phyloP scores from a whole-genome alignment of 495 filamentous ascomycete species.

The Achaetomiella virescens region DNA sequence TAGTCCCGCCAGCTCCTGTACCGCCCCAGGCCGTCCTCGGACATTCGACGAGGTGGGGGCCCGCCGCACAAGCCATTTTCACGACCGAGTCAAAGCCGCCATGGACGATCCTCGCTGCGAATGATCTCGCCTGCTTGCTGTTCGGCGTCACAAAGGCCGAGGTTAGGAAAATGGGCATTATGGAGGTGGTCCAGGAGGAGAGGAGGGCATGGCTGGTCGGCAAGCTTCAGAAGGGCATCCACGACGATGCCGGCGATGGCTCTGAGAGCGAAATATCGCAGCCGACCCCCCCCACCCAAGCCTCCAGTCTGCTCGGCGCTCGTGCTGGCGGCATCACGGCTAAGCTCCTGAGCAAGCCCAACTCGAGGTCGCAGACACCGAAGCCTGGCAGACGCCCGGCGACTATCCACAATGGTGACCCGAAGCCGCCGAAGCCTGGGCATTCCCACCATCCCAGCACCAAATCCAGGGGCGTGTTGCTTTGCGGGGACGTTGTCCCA shows the following conservation, averaged over 20 bases:
- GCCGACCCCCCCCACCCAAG: constrained; percentile 42
- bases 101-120: constrained; percentile 95
- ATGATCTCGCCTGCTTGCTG: constrained; percentile 90
- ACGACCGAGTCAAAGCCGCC: constrained; percentile 81
- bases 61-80: constrained; percentile 92
- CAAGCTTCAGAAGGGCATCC: constrained; percentile 57
- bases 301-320: constrained; percentile 49
- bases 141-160: constrained; percentile 94
- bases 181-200: constrained; percentile 89
- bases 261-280: constrained; percentile 40
- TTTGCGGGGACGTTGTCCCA: constrained; percentile 95
- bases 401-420: constrained; percentile 70
- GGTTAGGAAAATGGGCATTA: constrained; percentile 86
- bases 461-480: constrained; percentile 82
- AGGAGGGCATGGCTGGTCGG: constrained; percentile 82
- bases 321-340: constrained; percentile 75
- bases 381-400: constrained; percentile 51
- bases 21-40: constrained; percentile 55
- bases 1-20: constrained; percentile 27
- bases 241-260: constrained; percentile 38
- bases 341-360: constrained; percentile 77
- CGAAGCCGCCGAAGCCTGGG: constrained; percentile 51
- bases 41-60: constrained; percentile 83
- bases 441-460: constrained; percentile 51
- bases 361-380: constrained; percentile 55